These are phyloP conservation scores for Prunus persica DNA, from an alignment of 306 rosid species.

Conservation along the genomic window Prunus_persica_NCBIv2 NC_034009.1:22277501-22278000, in stretches of 20 bases:
- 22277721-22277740: constrained; percentile 68
- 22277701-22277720: constrained; percentile 62
- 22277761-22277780: constrained; percentile 99
- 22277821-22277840: neutral
- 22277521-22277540: neutral
- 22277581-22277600: neutral
- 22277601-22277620: neutral
- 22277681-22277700: constrained; percentile 66
- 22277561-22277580: neutral
- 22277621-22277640: neutral
- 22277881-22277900: constrained; percentile 82
- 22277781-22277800: constrained; percentile 8
- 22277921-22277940: constrained; percentile 64
- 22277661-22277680: constrained; percentile 6
- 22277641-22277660: neutral
- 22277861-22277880: constrained; percentile 98
- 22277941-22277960: constrained; percentile 54
- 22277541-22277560: neutral
- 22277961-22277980: neutral
- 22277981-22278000: neutral
- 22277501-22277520: neutral
- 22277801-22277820: neutral
- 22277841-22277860: neutral
- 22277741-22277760: constrained; percentile 92
- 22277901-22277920: constrained; percentile 60